These are phyloP conservation scores for Polytrichum formosum DNA, from an alignment of 225 moss, liverwort and hornwort species.

Conservation along the genomic window DNA sequence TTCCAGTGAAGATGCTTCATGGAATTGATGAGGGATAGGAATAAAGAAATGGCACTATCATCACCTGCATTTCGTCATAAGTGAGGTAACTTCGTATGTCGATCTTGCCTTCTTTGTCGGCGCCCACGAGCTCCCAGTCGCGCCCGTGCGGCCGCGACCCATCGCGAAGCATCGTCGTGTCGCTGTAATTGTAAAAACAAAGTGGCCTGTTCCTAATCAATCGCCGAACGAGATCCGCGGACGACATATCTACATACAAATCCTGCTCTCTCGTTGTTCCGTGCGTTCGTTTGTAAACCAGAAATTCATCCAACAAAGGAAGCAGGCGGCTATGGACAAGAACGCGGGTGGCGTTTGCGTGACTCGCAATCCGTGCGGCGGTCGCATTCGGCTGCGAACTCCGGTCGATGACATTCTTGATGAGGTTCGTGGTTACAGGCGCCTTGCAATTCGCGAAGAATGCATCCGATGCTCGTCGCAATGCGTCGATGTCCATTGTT, in stretches of 20 bases:
- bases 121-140: neutral
- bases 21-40: neutral
- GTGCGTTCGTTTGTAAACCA: neutral
- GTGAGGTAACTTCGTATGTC: slow-evolving; percentile 1
- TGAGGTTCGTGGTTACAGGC: neutral
- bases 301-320: neutral
- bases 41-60: too few species aligned
- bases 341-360: slow-evolving; percentile 3
- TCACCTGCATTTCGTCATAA: slow-evolving; percentile 9
- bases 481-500: neutral
- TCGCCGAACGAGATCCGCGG: neutral
- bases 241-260: neutral
- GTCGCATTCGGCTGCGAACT: neutral
- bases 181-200: neutral
- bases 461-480: neutral
- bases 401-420: neutral
- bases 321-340: slow-evolving; percentile 3
- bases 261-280: neutral
- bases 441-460: neutral
- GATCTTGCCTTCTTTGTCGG: neutral
- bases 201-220: slow-evolving; percentile 6
- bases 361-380: neutral
- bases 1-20: too few species aligned
- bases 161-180: neutral
- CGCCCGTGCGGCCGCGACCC: neutral